These are phyloP conservation scores for Mycena venus DNA, from an alignment of 768 basidiomycete species.

Conservation along the genomic window DNA sequence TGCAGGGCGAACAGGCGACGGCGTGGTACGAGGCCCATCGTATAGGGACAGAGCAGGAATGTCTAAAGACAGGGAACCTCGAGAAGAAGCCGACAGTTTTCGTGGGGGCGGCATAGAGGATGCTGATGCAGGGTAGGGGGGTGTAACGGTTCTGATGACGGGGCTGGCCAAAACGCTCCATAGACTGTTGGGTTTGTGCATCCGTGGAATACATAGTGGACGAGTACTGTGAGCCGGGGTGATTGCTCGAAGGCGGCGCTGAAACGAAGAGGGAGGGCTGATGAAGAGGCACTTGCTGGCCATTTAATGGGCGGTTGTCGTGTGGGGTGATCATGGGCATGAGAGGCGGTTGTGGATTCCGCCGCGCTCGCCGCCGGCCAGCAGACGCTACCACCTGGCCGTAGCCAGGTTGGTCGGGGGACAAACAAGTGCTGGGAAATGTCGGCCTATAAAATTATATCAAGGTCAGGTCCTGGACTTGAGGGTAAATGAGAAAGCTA, in stretches of 20 bases:
- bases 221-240: constrained; percentile 38
- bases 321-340: constrained; percentile 31
- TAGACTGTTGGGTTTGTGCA: neutral
- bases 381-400: constrained; percentile 82
- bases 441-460: constrained; percentile 68
- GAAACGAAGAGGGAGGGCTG: constrained; percentile 14
- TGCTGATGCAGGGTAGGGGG: constrained; percentile 56
- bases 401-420: constrained; percentile 89
- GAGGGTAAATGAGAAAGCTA: neutral
- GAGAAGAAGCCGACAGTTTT: constrained; percentile 32
- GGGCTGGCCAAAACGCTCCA: neutral
- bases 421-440: constrained; percentile 86
- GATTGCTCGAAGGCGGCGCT: constrained; percentile 21
- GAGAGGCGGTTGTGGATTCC: constrained; percentile 58
- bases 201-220: constrained; percentile 22
- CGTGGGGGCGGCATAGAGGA: neutral
- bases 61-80: constrained; percentile 47
- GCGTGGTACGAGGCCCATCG: constrained; percentile 47
- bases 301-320: neutral
- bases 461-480: constrained; percentile 18
- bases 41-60: constrained; percentile 51
- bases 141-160: constrained; percentile 46
- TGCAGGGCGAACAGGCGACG: constrained; percentile 50
- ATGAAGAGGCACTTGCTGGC: neutral
- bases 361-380: constrained; percentile 72